Percentiles rank a stretch among this genome's conserved stretches.
phyloP scores from a whole-genome alignment of 768 basidiomycete species.

The Termitomyces sp. region DNA sequence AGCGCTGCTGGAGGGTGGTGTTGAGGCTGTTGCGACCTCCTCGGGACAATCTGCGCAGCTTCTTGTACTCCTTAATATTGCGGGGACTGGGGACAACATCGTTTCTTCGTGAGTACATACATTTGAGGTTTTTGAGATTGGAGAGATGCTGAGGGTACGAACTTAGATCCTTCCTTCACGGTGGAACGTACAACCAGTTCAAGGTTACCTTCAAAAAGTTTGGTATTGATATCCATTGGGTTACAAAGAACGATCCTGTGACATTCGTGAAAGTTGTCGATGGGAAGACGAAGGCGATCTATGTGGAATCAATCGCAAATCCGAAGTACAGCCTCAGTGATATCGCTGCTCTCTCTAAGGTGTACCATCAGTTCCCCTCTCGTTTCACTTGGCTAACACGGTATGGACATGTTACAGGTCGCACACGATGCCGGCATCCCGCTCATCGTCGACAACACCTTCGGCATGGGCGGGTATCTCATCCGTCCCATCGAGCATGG shows the following conservation, averaged over 20 bases:
- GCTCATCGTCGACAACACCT: slow-evolving; percentile 78
- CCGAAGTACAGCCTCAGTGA: slow-evolving; percentile 65
- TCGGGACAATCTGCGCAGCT: slow-evolving; percentile 64
- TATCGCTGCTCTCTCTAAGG: slow-evolving; percentile 38
- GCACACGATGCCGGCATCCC: slow-evolving; percentile 71
- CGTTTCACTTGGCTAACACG: neutral
- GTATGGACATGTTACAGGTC: slow-evolving; percentile 26
- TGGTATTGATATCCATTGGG: slow-evolving; percentile 56
- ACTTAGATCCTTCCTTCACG: slow-evolving; percentile 59
- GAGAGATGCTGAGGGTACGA: neutral
- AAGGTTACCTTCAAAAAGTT: slow-evolving; percentile 55
- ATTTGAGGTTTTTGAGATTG: too few species aligned
- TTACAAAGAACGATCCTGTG: slow-evolving; percentile 53
- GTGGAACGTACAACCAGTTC: slow-evolving; percentile 35
- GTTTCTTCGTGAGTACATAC: slow-evolving; percentile 42
- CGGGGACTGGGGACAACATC: slow-evolving; percentile 71
- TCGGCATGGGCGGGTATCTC: slow-evolving; percentile 37
- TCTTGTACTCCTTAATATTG: slow-evolving; percentile 59
- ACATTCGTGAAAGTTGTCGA: slow-evolving; percentile 71
- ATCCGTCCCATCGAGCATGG: slow-evolving; percentile 67
- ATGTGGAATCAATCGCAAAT: slow-evolving; percentile 75
- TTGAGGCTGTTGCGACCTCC: slow-evolving; percentile 67
- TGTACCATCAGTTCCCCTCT: too few species aligned
- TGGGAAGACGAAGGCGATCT: slow-evolving; percentile 73
- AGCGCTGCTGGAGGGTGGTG: slow-evolving; percentile 74